Conservation (phyloP, 1,139 yeast genomes). For the Geotrichum armillariae region DNA sequence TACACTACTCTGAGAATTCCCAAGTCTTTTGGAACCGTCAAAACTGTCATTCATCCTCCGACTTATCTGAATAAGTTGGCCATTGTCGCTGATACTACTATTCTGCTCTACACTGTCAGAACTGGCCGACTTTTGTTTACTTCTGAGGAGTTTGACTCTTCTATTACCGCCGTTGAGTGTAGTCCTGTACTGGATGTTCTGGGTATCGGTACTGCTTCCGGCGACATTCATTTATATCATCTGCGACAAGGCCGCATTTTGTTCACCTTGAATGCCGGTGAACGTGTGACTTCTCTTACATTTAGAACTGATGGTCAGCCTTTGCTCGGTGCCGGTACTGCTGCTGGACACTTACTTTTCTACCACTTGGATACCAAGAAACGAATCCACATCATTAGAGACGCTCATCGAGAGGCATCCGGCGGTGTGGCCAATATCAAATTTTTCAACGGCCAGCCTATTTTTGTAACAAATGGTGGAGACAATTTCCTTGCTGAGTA, state of each 20-base stretch:
- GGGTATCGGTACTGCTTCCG: slow-evolving; percentile 74
- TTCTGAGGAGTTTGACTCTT: slow-evolving; percentile 48
- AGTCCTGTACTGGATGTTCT: slow-evolving; percentile 87
- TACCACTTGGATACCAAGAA: slow-evolving; percentile 74
- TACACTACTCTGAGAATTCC: slow-evolving; percentile 65
- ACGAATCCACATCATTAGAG: slow-evolving; percentile 72
- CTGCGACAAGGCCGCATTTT: slow-evolving; percentile 59
- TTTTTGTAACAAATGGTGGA: slow-evolving; percentile 87
- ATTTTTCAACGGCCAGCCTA: slow-evolving; percentile 90
- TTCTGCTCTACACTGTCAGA: slow-evolving; percentile 67
- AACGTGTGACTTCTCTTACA: slow-evolving; percentile 67
- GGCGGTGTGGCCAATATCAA: slow-evolving; percentile 82
- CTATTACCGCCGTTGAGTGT: slow-evolving; percentile 59
- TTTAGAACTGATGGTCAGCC: slow-evolving; percentile 92
- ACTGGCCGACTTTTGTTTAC: slow-evolving; percentile 73
- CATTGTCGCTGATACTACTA: slow-evolving; percentile 59
- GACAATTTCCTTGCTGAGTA: slow-evolving; percentile 88
- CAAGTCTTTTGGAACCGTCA: slow-evolving; percentile 64
- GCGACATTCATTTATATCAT: slow-evolving; percentile 66
- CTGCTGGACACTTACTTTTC: slow-evolving; percentile 80
- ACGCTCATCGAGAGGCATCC: slow-evolving; percentile 65
- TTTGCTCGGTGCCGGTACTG: slow-evolving; percentile 78
- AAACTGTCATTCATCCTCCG: slow-evolving; percentile 77
- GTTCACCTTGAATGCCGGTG: slow-evolving; percentile 60
- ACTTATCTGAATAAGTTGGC: slow-evolving; percentile 89